Base-by-base conservation (phyloP, 1,284 basidiomycete species). In the Irpex sp. region DNA sequence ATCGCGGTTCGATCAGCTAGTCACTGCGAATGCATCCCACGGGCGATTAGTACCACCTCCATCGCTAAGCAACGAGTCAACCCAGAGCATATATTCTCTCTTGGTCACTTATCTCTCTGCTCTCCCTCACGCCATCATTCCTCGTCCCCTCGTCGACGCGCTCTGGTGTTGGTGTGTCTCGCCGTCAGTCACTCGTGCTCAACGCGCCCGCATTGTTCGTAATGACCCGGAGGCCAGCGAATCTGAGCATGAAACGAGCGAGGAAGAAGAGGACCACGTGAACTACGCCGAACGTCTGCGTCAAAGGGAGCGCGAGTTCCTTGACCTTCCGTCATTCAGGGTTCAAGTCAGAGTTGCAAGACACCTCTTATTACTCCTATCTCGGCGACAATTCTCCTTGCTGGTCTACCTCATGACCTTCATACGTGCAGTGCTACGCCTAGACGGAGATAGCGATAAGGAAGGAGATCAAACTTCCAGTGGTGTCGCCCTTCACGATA, bases 401-500 rank as follows among this genome's bases (percentile, higher is more conserved):
- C 74, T 91, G 53, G 76, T 83, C 19, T 90, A 90, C 69, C 78
- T 90, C 21, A 77, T 86, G 63, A 82, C 81, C 0, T 89, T 90
- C 70, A 85, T 90, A 70, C 53, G 53, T 7, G 71, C 71, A 9
- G 71, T 74, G 66, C 67, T 75, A 8, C 71, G 71, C 50, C 68
- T 75, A n/a, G 72, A 67, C 47, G 72, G 74, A 8, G 75, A 74
- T 56, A 55, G 53, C 53, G 53, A 55, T 21, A 35, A 33, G 33
- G 53, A 55, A 11, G 53, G 53, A 9, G 53, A 55, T 15, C 13
- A 21, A 35, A 55, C 53, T 3, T 33, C 53, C 17, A 76, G 75
- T 63, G 75, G 74, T 6, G 63, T 76, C 50, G 61, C 66, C 9
- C 63, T 68, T 33, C 71, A 73, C 37, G 74, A 75, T 59, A 65